Conservation (phyloP, 441 rosid genomes). For the Bruguiera hainesii region DNA sequence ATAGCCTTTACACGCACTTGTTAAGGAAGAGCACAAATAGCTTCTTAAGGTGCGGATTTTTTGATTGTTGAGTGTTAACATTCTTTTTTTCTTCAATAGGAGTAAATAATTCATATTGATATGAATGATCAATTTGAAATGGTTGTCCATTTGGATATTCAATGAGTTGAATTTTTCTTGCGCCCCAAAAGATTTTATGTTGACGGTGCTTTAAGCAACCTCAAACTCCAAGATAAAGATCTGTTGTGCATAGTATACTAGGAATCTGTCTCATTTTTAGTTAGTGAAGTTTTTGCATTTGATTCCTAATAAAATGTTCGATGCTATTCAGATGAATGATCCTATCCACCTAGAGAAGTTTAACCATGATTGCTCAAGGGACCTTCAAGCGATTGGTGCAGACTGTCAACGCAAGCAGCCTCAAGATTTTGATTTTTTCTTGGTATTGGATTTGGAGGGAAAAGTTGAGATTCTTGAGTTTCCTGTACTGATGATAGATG, state of each 20-base stretch:
- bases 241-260: no score
- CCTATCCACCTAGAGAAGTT: conserved; percentile 63
- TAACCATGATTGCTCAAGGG: conserved; percentile 59
- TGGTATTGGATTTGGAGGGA: conserved; percentile 92
- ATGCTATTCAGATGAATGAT: conserved; percentile 63
- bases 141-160: no score
- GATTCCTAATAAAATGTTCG: conserved; percentile 16
- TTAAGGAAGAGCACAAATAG: not conserved
- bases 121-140: not conserved
- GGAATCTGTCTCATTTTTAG: no score
- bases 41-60: not conserved
- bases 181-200: not conserved
- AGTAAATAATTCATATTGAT: not conserved
- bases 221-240: not conserved
- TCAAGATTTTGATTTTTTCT: conserved; percentile 64
- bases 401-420: conserved; percentile 37
- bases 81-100: not conserved
- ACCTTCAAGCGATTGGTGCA: conserved; percentile 49
- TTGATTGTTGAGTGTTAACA: not conserved
- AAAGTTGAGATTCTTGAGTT: conserved; percentile 93
- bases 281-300: not conserved
- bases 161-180: not conserved
- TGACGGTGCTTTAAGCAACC: not conserved
- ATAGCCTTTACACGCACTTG: no score
- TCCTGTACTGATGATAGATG: conserved; percentile 70